phyloP scores from a whole-genome alignment of 2,329 filamentous ascomycete genomes.

The Massarina eburnea region DNA sequence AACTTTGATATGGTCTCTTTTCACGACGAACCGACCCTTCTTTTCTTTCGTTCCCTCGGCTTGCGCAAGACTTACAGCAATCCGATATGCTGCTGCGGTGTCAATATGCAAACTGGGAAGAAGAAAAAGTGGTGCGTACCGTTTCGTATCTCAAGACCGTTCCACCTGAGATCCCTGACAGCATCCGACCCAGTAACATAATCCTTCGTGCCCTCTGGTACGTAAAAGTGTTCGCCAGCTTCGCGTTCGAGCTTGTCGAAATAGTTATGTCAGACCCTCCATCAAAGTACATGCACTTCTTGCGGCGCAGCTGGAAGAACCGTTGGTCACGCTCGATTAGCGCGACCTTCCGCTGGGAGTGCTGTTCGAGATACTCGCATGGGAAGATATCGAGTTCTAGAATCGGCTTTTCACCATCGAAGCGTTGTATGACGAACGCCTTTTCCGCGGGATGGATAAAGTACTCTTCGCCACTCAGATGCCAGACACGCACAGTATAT shows the following conservation, averaged over 20 bases:
- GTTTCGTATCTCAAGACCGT: too few relatives aligned
- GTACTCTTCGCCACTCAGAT: neutral
- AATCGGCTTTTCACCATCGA: conserved; percentile 4
- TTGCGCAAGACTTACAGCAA: conserved; percentile 22
- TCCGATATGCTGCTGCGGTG: conserved; percentile 17
- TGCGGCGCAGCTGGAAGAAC: neutral
- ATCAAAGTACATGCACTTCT: conserved; percentile 8
- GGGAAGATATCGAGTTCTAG: conserved; percentile 1
- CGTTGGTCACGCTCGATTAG: conserved; percentile 2
- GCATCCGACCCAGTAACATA: too few relatives aligned
- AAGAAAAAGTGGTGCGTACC: too few relatives aligned
- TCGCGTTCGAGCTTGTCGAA: neutral
- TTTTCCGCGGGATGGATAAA: neutral
- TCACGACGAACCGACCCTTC: conserved; percentile 3
- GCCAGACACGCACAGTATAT: conserved; percentile 1
- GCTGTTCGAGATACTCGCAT: neutral
- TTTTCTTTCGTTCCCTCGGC: conserved; percentile 13
- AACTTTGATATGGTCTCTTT: conserved; percentile 13
- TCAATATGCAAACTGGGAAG: too few relatives aligned
- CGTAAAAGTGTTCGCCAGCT: too few relatives aligned
- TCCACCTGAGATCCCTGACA: too few relatives aligned
- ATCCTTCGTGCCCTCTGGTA: too few relatives aligned
- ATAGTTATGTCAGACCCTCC: neutral
- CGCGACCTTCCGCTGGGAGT: neutral
- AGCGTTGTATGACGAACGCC: neutral